Evolutionary conservation across 2,329 filamentous ascomycete genomes (phyloP), one percentile per base, ranked within the genome.

Genomic region (Mycosphaerelloides madeirae): DNA sequence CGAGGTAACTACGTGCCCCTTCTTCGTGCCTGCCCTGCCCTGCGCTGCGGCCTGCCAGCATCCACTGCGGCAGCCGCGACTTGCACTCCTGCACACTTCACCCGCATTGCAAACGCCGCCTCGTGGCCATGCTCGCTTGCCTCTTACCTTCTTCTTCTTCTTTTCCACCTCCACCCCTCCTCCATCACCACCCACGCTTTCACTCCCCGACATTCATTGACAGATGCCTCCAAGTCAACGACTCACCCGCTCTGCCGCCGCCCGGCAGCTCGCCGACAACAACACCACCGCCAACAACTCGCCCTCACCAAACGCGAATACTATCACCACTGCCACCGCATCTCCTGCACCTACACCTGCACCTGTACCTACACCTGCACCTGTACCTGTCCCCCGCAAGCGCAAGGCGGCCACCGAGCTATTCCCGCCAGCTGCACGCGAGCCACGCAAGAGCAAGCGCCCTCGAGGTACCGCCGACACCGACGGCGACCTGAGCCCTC

Each of bases 231-330:
- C 48, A 52, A 56, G 51, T 44, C 51, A 54, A 46, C 53, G 53
- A 44, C 33, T 56, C 22, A 54, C 51, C 38, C 53, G 53, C 44
- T 52, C 53, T 41, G 46, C 56, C 42, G 49, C 90, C 70, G 85
- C 90, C 75, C 89, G 89, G 77, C 83, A 87, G 80, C 87, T 87
- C 74, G 85, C 87, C 71, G 77, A 76, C 64, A 42, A 28, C 43
- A 38, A 49, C 31, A 59, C 20, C 73, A 70, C 72, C 31, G 58
- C 20, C 73, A 70, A 72, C 70, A 49, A 44, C 35, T 43, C 49
- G 45, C 41, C 40, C 42, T 37, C 41, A 43, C 40, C 42, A 38
- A 35, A 43, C 43, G 35, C 50, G 48, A 49, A 49, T 20, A 44
- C 43, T 61, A 65, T 73, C 55, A 35, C 63, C 58, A 54, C 63